Evolutionary conservation across 148 eudicot genomes (phyloP).

Genomic region (Chenopodium suecicum): DNA sequence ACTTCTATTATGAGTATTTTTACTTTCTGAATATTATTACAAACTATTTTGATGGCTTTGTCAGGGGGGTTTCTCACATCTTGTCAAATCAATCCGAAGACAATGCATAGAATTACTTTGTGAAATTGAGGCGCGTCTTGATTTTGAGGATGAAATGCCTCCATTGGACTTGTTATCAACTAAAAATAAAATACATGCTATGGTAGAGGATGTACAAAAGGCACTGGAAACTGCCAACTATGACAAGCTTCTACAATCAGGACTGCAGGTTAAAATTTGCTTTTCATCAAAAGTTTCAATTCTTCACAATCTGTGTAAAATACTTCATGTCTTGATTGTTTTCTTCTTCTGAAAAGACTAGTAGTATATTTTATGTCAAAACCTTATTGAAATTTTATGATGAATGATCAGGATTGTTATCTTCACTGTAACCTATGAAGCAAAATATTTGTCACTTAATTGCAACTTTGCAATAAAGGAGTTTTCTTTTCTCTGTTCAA

Average conservation of each 20-base stretch:
- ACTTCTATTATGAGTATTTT: slow-evolving; percentile 5
- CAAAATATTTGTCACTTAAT: neutral
- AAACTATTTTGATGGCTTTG: slow-evolving; percentile 4
- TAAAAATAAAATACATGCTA: slow-evolving; percentile 46
- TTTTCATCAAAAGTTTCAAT: neutral
- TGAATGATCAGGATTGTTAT: neutral
- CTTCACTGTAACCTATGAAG: neutral
- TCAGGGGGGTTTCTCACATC: slow-evolving; percentile 93
- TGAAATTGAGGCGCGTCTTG: slow-evolving; percentile 98
- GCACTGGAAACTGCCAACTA: slow-evolving; percentile 88
- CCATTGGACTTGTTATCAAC: slow-evolving; percentile 53
- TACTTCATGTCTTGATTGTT: neutral
- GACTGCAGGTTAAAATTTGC: slow-evolving; percentile 64
- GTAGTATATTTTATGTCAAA: neutral
- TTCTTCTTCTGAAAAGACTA: neutral
- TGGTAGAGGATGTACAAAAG: slow-evolving; percentile 59
- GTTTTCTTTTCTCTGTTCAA: neutral
- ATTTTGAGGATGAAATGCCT: slow-evolving; percentile 99
- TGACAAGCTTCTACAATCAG: slow-evolving; percentile 90
- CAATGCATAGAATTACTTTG: slow-evolving; percentile 86
- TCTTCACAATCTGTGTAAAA: neutral
- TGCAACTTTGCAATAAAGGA: neutral
- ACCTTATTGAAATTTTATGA: neutral
- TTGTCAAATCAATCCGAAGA: slow-evolving; percentile 67
- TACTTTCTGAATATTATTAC: neutral